Percentiles rank a stretch among this genome's conserved stretches.
Conservation (phyloP, 371 early-diverging fungal species). For the Lichtheimia ornata region DNA sequence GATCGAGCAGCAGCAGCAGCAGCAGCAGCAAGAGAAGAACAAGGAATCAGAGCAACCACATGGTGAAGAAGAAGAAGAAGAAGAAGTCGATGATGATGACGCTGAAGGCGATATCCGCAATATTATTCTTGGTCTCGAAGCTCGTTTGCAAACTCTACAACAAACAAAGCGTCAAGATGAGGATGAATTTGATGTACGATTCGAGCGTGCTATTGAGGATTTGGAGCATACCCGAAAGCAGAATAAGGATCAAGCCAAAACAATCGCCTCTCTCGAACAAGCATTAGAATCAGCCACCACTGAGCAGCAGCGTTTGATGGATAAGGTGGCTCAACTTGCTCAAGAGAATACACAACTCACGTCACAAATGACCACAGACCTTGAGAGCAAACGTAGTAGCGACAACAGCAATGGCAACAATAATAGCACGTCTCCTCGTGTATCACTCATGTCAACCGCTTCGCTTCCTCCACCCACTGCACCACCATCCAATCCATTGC, state of each 20-base stretch:
- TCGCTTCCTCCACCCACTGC: slow-evolving; percentile 44
- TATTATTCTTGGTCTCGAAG: slow-evolving; percentile 9
- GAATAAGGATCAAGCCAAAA: slow-evolving; percentile 4
- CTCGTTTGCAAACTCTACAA: slow-evolving; percentile 8
- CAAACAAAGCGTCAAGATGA: slow-evolving; percentile 7
- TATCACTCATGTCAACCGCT: not conserved
- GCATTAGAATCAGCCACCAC: not conserved
- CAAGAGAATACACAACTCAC: slow-evolving; percentile 43
- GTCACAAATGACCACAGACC: slow-evolving; percentile 25
- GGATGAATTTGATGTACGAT: slow-evolving; percentile 6
- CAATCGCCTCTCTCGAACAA: slow-evolving; percentile 3
- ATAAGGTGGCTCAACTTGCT: slow-evolving; percentile 7
- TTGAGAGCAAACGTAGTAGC: slow-evolving; percentile 16
- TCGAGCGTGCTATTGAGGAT: slow-evolving; percentile 6
- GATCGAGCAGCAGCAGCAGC: too few relatives aligned
- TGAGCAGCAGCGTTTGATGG: not conserved
- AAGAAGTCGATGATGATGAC: too few relatives aligned
- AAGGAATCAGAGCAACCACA: too few relatives aligned
- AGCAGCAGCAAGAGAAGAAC: too few relatives aligned
- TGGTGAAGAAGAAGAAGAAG: too few relatives aligned
- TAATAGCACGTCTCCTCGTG: slow-evolving; percentile 12
- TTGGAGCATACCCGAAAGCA: slow-evolving; percentile 9
- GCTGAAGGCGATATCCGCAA: slow-evolving; percentile 8
- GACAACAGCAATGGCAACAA: slow-evolving; percentile 1
- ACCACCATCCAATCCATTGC: slow-evolving; percentile 51